Conservation (phyloP, 805 yeast species). For the Schizosaccharomyces cryophilus region DNA sequence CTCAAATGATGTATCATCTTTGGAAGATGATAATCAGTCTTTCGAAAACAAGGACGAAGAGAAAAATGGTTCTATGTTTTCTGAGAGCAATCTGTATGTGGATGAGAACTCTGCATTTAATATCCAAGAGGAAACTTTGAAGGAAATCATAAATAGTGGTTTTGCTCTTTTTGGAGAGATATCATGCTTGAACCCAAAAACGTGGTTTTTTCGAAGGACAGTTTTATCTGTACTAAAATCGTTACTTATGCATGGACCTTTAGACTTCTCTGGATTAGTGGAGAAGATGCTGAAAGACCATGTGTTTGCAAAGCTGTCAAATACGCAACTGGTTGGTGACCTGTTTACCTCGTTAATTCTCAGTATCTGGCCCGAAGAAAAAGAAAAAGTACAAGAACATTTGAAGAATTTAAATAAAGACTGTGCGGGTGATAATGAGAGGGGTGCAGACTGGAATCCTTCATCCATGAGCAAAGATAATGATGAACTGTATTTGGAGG, state of each 20-base stretch:
- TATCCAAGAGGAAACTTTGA: not conserved
- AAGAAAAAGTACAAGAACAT: not conserved
- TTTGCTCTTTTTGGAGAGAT: not conserved
- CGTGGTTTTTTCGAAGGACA: not conserved
- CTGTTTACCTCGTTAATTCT: not conserved
- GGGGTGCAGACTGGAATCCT: no score
- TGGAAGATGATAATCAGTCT: no score
- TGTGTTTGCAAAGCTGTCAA: not conserved
- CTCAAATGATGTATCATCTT: no score
- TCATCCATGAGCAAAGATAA: no score
- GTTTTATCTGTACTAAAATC: not conserved
- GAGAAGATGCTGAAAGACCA: not conserved
- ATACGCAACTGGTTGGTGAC: not conserved
- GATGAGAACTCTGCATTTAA: not conserved
- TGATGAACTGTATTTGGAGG: no score
- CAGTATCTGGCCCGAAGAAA: not conserved
- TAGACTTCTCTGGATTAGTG: not conserved
- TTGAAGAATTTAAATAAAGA: not conserved
- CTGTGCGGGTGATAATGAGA: no score
- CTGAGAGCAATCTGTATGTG: no score
- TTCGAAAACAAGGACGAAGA: no score
- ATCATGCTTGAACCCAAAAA: not conserved
- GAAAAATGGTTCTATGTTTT: no score
- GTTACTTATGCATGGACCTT: not conserved
- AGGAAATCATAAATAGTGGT: not conserved